Base-by-base conservation (phyloP, 306 rosid genomes). In the Chamaecrista fasciculata region DNA sequence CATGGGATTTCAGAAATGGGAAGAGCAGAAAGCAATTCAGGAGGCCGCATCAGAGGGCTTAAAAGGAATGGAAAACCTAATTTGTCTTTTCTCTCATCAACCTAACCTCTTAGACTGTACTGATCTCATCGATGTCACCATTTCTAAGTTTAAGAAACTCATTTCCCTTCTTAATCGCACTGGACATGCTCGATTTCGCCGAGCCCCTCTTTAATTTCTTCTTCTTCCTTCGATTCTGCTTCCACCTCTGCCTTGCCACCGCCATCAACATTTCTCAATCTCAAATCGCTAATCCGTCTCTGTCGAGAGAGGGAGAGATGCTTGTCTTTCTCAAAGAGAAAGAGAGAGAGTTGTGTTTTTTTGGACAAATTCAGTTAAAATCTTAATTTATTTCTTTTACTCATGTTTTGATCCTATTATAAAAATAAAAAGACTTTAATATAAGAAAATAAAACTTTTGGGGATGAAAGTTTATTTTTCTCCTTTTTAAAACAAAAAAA, bases 111-210 rank as follows among this genome's bases (percentile, higher is more conserved):
- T 69, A 8, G 86, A 82, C 51, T 87, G 83, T 57, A 25, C 97
- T 0, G 85, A 89, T 49, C 74, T 92, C 52, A 76, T 96, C 4
- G 88, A 87, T 62, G 66, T 55, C 19, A 89, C 97, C 67, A 89
- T 92, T 25, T 79, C 91, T 7, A 85, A 87, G 72, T 89, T 92
- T 76, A 81, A 77, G 25, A 89, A 85, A 50, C 84, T 87, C 65
- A 87, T 87, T 28, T 87, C 95, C 19, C 70, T 89, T 2, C 76
- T 89, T 36, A 84, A 85, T 72, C 88, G 96, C 65, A 89, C 96
- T 59, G 97, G 96, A 23, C 97, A 82, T 57, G 97, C 97, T 73
- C 86, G 97, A n/a, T 92, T 92, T 87, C 75, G 97, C 9, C 94
- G 97, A 21, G 97, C 89, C 4, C 97, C 96, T 4, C 68, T 74